Percentiles rank a stretch among this genome's conserved stretches.
Conservation (phyloP, 2,329 filamentous ascomycete genomes). For the Sphaerulina vaccinii region DNA sequence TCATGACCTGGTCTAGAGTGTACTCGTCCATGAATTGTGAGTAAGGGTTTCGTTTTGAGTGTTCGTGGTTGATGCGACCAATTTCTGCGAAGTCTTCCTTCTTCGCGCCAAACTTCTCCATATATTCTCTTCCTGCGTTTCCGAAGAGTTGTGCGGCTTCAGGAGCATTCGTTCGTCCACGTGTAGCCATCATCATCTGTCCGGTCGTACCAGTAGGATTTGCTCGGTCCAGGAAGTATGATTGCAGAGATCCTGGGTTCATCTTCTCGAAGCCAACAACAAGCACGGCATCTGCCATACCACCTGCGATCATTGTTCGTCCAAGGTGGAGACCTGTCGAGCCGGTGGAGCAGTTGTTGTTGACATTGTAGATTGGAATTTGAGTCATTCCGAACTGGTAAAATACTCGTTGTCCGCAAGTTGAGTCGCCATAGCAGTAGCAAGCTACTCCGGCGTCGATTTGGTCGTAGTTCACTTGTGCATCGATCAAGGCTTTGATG, state of each 20-base stretch:
- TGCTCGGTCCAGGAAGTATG: conserved; percentile 77
- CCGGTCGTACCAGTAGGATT: conserved; percentile 72
- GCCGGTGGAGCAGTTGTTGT: conserved; percentile 97
- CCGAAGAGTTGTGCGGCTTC: conserved; percentile 74
- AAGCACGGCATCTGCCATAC: conserved; percentile 74
- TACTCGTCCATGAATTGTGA: conserved; percentile 94
- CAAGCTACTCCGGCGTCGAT: conserved; percentile 92
- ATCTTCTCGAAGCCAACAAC: conserved; percentile 98
- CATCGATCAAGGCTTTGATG: conserved; percentile 79
- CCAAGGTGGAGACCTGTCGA: conserved; percentile 85
- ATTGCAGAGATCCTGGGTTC: conserved; percentile 80
- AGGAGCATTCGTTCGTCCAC: conserved; percentile 28
- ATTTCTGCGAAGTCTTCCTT: conserved; percentile 90
- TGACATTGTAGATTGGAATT: conserved; percentile 96
- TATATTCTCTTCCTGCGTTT: conserved; percentile 93
- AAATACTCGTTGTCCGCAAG: conserved; percentile 92
- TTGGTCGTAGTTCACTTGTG: conserved; percentile 92
- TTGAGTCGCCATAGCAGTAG: conserved; percentile 96
- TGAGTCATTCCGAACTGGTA: conserved; percentile 98
- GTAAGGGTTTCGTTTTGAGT: conserved; percentile 90
- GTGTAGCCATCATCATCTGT: conserved; percentile 54
- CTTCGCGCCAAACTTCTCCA: conserved; percentile 83
- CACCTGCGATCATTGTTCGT: conserved; percentile 72
- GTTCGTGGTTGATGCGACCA: conserved; percentile 84
- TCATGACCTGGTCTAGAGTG: conserved; percentile 75